A percentile compares a stretch with the other conserved stretches of the same genome.
These are phyloP conservation scores for Colletotrichum echinochloae DNA, from an alignment of 2,329 filamentous ascomycete species.

Conservation along the genomic window DNA sequence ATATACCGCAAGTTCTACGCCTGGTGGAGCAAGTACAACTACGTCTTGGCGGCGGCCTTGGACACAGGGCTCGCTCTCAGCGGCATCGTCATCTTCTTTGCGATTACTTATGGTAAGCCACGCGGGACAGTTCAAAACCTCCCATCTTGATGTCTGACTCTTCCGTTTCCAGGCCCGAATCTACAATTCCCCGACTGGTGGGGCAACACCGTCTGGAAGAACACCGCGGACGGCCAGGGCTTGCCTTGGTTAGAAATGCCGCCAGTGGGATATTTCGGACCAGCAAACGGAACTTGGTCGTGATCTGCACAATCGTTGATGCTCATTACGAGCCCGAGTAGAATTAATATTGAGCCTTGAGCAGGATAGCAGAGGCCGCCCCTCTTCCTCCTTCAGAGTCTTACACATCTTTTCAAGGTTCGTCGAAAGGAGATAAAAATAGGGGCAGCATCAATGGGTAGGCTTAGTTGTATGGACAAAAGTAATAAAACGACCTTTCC, in stretches of 20 bases:
- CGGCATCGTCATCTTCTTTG: slow-evolving; percentile 64
- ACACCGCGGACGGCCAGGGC: slow-evolving; percentile 28
- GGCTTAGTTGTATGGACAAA: too few relatives aligned
- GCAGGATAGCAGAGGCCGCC: too few relatives aligned
- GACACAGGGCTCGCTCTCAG: slow-evolving; percentile 68
- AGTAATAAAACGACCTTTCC: too few relatives aligned
- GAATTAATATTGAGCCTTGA: too few relatives aligned
- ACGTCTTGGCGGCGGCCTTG: slow-evolving; percentile 68
- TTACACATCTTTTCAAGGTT: too few relatives aligned
- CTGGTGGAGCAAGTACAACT: slow-evolving; percentile 71
- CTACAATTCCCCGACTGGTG: slow-evolving; percentile 63
- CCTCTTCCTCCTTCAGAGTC: too few relatives aligned
- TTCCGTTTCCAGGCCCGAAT: slow-evolving; percentile 56
- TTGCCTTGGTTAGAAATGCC: slow-evolving; percentile 30
- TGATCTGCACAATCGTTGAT: not conserved
- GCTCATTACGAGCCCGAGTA: not conserved
- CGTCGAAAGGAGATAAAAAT: too few relatives aligned
- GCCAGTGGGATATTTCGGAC: slow-evolving; percentile 27
- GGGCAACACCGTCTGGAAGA: slow-evolving; percentile 55
- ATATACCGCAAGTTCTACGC: slow-evolving; percentile 63
- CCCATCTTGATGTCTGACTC: not conserved
- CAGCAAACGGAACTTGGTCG: slow-evolving; percentile 32
- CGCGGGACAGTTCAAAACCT: accelerated
- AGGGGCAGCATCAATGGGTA: too few relatives aligned
- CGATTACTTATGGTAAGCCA: slow-evolving; percentile 50